These are phyloP conservation scores for Tuber microsphaerosporum DNA, from an alignment of 495 filamentous ascomycete genomes.

Conservation along the genomic window DNA sequence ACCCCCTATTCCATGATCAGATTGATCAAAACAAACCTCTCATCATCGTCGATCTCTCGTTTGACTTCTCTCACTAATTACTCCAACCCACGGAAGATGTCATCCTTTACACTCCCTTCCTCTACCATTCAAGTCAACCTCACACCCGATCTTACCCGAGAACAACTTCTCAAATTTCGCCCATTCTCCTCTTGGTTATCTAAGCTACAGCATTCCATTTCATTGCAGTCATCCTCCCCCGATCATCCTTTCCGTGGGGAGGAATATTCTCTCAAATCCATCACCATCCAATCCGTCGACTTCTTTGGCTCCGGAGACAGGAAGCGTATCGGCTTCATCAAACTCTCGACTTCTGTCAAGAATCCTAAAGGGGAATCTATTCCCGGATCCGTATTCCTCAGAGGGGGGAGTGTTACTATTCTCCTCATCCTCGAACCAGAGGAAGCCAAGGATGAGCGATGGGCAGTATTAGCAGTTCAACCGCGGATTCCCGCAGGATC, in stretches of 20 bases:
- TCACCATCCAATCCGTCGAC: constrained; percentile 69
- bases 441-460: constrained; percentile 53
- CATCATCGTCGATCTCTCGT: constrained; percentile 5
- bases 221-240: constrained; percentile 51
- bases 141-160: constrained; percentile 52
- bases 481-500: constrained; percentile 73
- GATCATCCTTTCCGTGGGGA: constrained; percentile 63
- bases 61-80: not conserved
- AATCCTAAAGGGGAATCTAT: constrained; percentile 59
- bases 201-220: constrained; percentile 59
- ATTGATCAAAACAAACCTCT: not conserved
- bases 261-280: constrained; percentile 62
- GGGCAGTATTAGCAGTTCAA: constrained; percentile 73
- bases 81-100: constrained; percentile 13
- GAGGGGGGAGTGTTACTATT: constrained; percentile 76
- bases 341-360: constrained; percentile 59
- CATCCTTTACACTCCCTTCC: constrained; percentile 31
- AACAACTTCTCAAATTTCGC: constrained; percentile 61
- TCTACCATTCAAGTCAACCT: constrained; percentile 51
- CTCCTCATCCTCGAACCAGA: constrained; percentile 60
- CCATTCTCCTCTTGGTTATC: constrained; percentile 68
- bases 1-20: not conserved
- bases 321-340: constrained; percentile 67
- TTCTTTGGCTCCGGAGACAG: constrained; percentile 52
- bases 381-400: constrained; percentile 70